These are phyloP conservation scores for Conticribra guillardii DNA, from an alignment of 108 stramenopile species.

Conservation along the genomic window DNA sequence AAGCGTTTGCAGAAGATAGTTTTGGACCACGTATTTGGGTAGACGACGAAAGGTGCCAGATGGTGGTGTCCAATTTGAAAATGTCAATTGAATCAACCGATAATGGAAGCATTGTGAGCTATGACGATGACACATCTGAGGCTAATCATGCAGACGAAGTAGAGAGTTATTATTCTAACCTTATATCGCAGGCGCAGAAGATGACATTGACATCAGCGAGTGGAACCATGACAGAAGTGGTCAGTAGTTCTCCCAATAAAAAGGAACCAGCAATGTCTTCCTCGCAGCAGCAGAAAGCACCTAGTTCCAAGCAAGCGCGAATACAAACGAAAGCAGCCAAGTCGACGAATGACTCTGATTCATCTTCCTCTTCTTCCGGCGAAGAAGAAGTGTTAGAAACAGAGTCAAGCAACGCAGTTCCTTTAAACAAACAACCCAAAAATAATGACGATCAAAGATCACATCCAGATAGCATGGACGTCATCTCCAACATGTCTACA, in stretches of 20 bases:
- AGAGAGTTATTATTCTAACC: conserved; percentile 41
- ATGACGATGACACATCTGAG: conserved; percentile 2
- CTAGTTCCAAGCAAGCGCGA: conserved; percentile 18
- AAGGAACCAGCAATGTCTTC: not conserved
- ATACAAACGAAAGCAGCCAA: conserved; percentile 7
- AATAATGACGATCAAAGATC: not conserved
- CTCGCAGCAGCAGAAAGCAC: not conserved
- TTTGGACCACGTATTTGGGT: conserved; percentile 81
- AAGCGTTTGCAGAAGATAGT: conserved; percentile 73
- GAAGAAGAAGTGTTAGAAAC: conserved; percentile 32
- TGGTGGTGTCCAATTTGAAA: conserved; percentile 70
- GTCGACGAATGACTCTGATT: conserved; percentile 13
- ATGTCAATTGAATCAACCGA: conserved; percentile 7
- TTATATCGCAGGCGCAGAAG: conserved; percentile 40
- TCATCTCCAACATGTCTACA: conserved; percentile 5
- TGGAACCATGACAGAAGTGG: not conserved
- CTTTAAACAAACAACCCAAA: conserved; percentile 2
- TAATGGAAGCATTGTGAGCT: conserved; percentile 7
- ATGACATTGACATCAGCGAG: not conserved
- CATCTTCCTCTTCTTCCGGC: conserved; percentile 27
- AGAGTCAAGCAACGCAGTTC: not conserved
- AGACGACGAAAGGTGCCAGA: conserved; percentile 55
- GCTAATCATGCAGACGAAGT: conserved; percentile 15
- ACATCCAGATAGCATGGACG: conserved; percentile 1
- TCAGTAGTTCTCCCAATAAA: conserved; percentile 1